Evolutionary conservation across 2,329 filamentous ascomycete species (phyloP).

Genomic region (Dothiorella sarmentorum): DNA sequence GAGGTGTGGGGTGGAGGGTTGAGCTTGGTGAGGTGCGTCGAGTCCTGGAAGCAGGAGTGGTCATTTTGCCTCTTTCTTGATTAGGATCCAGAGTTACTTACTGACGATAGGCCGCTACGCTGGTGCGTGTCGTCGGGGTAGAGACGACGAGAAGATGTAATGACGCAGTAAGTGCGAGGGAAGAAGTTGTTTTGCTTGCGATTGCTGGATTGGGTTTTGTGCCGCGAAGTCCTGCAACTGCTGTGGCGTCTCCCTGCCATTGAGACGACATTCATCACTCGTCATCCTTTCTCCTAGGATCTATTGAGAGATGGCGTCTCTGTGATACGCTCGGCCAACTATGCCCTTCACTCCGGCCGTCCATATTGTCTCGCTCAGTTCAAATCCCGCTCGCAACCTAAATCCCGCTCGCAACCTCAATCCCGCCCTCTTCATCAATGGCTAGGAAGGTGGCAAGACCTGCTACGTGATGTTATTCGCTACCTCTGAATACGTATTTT

Average conservation of each 20-base stretch:
- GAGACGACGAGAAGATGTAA: too few species aligned
- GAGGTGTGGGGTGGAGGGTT: not conserved
- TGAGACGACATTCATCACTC: too few species aligned
- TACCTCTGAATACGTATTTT: conserved; percentile 10
- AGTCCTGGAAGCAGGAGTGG: not conserved
- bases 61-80: not conserved
- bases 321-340: not conserved
- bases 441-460: not conserved
- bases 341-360: not conserved
- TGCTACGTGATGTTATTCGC: conserved; percentile 15
- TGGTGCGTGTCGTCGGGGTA: too few species aligned
- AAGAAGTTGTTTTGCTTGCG: too few species aligned
- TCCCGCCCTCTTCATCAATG: not conserved
- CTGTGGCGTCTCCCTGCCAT: too few species aligned
- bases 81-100: not conserved
- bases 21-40: not conserved
- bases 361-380: not conserved
- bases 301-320: too few species aligned
- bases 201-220: too few species aligned
- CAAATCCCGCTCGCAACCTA: not conserved
- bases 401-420: not conserved
- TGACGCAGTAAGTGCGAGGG: too few species aligned
- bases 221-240: too few species aligned
- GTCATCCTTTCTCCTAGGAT: too few species aligned
- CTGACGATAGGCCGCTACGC: too few species aligned